Conservation (phyloP, 148 eudicot species). For the Silene latifolia region DNA sequence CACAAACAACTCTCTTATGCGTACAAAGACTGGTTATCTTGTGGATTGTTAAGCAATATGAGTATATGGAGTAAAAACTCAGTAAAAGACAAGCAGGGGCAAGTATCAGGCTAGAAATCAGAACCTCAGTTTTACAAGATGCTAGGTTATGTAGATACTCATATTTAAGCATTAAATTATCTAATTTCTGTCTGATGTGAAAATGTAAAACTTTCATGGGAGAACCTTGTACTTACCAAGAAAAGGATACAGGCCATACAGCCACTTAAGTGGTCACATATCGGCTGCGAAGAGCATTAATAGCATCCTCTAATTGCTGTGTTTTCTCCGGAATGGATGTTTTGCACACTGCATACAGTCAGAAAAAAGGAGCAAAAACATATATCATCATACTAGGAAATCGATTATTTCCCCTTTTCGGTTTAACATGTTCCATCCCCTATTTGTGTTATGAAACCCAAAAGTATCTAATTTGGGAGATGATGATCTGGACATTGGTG, state of each 20-base stretch:
- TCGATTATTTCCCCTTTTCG: background rate
- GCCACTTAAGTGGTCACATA: conserved; percentile 42
- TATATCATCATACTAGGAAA: background rate
- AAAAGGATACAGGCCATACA: background rate
- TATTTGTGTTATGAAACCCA: background rate
- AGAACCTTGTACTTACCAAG: conserved; percentile 19
- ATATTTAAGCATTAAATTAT: background rate
- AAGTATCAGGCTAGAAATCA: background rate
- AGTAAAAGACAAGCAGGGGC: background rate
- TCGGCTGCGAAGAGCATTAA: conserved; percentile 58
- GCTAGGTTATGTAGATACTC: background rate
- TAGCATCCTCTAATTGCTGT: conserved; percentile 55
- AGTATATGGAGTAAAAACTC: background rate
- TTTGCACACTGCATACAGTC: conserved; percentile 53
- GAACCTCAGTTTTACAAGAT: background rate
- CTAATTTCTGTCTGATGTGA: background rate
- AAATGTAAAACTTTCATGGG: background rate
- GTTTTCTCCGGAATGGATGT: conserved; percentile 64
- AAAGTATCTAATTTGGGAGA: background rate
- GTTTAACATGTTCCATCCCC: background rate
- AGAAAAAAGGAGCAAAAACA: background rate
- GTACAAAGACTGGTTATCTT: background rate
- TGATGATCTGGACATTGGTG: background rate
- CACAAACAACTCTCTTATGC: background rate
- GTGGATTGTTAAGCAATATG: background rate